These are phyloP conservation scores for Boletus subcaerulescens DNA, from an alignment of 768 basidiomycete species.

Conservation along the genomic window DNA sequence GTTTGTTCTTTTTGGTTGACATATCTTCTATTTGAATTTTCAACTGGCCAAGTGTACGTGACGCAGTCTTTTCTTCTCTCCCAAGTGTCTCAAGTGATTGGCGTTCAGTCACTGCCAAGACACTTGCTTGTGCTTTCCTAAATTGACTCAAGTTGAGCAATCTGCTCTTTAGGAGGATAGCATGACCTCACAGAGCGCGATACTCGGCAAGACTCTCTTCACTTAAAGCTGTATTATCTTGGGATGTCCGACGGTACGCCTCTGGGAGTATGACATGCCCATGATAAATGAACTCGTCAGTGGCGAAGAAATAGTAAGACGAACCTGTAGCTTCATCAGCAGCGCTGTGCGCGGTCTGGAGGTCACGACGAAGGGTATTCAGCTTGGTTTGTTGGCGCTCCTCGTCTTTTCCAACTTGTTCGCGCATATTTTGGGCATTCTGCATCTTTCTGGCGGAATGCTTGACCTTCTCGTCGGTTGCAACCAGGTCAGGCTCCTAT, in stretches of 20 bases:
- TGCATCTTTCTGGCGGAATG: slow-evolving; percentile 78
- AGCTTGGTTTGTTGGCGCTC: slow-evolving; percentile 52
- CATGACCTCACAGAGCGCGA: slow-evolving; percentile 22
- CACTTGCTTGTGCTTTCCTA: slow-evolving; percentile 78
- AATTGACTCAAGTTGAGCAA: slow-evolving; percentile 4
- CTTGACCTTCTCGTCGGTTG: slow-evolving; percentile 82
- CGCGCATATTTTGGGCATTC: slow-evolving; percentile 61
- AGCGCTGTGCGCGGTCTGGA: slow-evolving; percentile 59
- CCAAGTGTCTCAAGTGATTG: slow-evolving; percentile 77
- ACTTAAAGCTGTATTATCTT: slow-evolving; percentile 72
- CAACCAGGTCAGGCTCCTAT: slow-evolving; percentile 84
- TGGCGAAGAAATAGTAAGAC: slow-evolving; percentile 11
- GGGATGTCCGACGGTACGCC: slow-evolving; percentile 68
- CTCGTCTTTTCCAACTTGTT: slow-evolving; percentile 62
- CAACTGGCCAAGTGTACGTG: slow-evolving; percentile 60
- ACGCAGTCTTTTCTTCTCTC: slow-evolving; percentile 77
- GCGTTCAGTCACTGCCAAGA: slow-evolving; percentile 82
- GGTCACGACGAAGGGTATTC: slow-evolving; percentile 56
- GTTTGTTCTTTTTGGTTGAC: slow-evolving; percentile 52
- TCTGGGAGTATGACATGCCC: slow-evolving; percentile 42
- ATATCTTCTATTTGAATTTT: slow-evolving; percentile 69
- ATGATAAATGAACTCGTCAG: background rate
- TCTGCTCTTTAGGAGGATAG: background rate
- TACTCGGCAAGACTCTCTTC: slow-evolving; percentile 89
- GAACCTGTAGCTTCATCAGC: slow-evolving; percentile 80